Evolutionary conservation across 805 yeast genomes (phyloP).

Genomic region (Myxozyma geophila): DNA sequence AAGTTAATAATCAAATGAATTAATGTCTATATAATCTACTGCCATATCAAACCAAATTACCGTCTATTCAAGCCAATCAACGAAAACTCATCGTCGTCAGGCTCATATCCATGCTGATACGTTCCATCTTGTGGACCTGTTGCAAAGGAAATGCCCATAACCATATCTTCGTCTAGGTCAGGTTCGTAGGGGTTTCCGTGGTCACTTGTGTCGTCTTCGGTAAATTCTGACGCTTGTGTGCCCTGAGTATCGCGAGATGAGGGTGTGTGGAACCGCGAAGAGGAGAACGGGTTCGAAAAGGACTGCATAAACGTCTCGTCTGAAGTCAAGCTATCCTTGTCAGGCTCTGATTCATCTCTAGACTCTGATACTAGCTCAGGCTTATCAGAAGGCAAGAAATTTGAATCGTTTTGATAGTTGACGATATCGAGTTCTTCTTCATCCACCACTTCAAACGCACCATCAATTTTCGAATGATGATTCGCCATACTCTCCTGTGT

Average conservation of each 20-base stretch:
- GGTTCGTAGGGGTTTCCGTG: slow-evolving; percentile 4
- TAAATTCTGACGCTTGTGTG: not conserved
- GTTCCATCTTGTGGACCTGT: not conserved
- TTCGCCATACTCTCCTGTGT: not conserved
- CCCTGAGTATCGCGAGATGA: not conserved
- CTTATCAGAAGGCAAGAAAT: slow-evolving; percentile 6
- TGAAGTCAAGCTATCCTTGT: not conserved
- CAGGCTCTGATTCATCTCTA: not conserved
- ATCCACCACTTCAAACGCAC: slow-evolving; percentile 27
- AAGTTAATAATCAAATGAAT: too few relatives aligned
- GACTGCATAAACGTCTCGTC: not conserved
- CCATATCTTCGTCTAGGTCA: slow-evolving; percentile 2
- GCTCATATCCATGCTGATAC: not conserved
- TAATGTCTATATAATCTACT: not conserved
- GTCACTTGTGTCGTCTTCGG: not conserved
- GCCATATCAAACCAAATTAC: not conserved
- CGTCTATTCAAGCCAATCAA: not conserved
- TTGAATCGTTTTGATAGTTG: slow-evolving; percentile 20
- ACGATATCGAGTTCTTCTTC: slow-evolving; percentile 26
- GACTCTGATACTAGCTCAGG: not conserved
- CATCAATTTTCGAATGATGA: slow-evolving; percentile 8
- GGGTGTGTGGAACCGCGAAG: not conserved
- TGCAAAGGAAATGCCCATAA: slow-evolving; percentile 3
- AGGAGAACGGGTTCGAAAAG: not conserved
- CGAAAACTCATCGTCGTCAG: not conserved